Conservation (phyloP, 2,329 filamentous ascomycete genomes). For the Diaporthe sp. region DNA sequence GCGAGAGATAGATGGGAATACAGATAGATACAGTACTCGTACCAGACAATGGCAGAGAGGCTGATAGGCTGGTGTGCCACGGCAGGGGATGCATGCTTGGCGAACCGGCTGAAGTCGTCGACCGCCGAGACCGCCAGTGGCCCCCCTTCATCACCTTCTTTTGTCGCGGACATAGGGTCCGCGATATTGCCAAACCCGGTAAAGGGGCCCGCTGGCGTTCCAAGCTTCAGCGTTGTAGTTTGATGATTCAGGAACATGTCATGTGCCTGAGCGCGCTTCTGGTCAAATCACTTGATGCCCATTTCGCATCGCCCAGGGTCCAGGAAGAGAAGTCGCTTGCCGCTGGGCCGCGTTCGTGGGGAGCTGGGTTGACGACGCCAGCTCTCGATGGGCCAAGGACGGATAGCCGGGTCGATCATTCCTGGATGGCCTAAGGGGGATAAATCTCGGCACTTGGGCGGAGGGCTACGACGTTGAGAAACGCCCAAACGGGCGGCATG, state of each 20-base stretch:
- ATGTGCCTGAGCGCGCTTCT: slow-evolving; percentile 17
- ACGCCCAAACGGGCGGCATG: slow-evolving; percentile 2
- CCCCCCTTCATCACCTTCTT: slow-evolving; percentile 31
- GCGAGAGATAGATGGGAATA: neutral
- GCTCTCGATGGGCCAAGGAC: slow-evolving; percentile 2
- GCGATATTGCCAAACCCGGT: slow-evolving; percentile 35
- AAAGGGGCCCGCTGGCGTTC: slow-evolving; percentile 3
- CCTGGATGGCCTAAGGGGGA: slow-evolving; percentile 1
- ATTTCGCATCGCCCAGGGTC: neutral
- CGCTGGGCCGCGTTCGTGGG: neutral
- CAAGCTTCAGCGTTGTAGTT: slow-evolving; percentile 20
- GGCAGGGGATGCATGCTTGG: slow-evolving; percentile 26
- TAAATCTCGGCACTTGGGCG: slow-evolving; percentile 15
- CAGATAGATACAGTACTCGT: neutral
- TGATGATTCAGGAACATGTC: slow-evolving; percentile 24
- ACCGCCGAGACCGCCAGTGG: slow-evolving; percentile 10
- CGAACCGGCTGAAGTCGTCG: slow-evolving; percentile 29
- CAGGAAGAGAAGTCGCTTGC: neutral
- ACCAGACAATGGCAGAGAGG: neutral
- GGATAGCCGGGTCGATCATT: slow-evolving; percentile 18
- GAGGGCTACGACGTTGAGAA: slow-evolving; percentile 2
- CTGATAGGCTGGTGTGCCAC: neutral
- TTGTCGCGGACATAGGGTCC: slow-evolving; percentile 38
- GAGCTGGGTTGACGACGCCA: neutral
- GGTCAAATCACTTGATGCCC: slow-evolving; percentile 9